These are phyloP conservation scores for Debaryomyces castellii DNA, from an alignment of 805 yeast genomes.

Conservation along the genomic window DNA sequence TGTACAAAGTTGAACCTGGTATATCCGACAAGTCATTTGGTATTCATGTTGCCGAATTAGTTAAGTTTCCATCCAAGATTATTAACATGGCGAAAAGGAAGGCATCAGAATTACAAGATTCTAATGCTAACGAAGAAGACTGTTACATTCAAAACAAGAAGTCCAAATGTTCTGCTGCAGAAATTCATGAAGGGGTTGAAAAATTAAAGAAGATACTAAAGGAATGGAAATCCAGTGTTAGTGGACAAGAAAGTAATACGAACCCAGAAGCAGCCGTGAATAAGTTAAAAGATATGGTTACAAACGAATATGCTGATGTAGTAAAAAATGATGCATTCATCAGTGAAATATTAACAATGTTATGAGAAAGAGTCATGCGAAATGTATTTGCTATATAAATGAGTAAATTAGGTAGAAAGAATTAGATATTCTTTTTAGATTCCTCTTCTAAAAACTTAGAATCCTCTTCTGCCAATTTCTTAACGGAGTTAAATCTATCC, in stretches of 20 bases:
- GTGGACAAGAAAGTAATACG: slow-evolving; percentile 16
- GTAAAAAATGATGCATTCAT: slow-evolving; percentile 39
- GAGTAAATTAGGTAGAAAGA: neutral
- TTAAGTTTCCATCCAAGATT: slow-evolving; percentile 87
- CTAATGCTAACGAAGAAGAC: slow-evolving; percentile 32
- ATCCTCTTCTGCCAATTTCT: slow-evolving; percentile 16
- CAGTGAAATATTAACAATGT: slow-evolving; percentile 43
- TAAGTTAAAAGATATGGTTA: slow-evolving; percentile 37
- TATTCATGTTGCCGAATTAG: slow-evolving; percentile 95
- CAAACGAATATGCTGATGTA: slow-evolving; percentile 20
- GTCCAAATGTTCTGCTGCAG: slow-evolving; percentile 51
- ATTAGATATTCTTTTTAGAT: slow-evolving; percentile 11
- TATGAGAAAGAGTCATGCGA: slow-evolving; percentile 11
- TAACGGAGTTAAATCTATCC: slow-evolving; percentile 13
- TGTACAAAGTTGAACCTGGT: slow-evolving; percentile 96
- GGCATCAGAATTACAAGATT: slow-evolving; percentile 79
- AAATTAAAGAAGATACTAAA: slow-evolving; percentile 47
- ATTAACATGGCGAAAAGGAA: slow-evolving; percentile 94
- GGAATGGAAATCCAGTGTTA: slow-evolving; percentile 46
- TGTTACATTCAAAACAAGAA: slow-evolving; percentile 46
- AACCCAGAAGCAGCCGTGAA: slow-evolving; percentile 39
- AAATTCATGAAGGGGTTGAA: slow-evolving; percentile 55
- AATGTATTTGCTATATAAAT: neutral
- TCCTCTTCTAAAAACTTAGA: slow-evolving; percentile 3
- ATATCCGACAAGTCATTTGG: slow-evolving; percentile 95